phyloP scores from a whole-genome alignment of 2,329 filamentous ascomycete species.

The Cladosporium sp. region DNA sequence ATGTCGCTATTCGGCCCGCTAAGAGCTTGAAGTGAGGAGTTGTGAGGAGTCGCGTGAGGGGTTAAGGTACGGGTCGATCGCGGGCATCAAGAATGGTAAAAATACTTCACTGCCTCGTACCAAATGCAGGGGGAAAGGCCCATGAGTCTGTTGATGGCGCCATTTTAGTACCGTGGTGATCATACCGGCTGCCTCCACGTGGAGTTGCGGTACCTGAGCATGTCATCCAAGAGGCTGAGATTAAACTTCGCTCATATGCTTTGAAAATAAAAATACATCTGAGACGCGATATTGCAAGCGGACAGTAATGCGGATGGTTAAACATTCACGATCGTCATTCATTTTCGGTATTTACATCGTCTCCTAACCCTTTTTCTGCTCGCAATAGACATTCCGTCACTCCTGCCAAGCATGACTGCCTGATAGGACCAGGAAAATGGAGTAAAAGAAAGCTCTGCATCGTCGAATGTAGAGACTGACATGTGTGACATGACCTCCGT shows the following conservation, averaged over 20 bases:
- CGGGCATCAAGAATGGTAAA: not conserved
- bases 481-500: not conserved
- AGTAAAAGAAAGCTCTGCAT: not conserved
- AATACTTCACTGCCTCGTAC: not conserved
- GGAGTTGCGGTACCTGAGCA: not conserved
- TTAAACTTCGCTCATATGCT: not conserved
- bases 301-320: not conserved
- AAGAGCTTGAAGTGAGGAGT: slow-evolving; percentile 12
- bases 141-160: slow-evolving; percentile 1
- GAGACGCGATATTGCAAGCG: not conserved
- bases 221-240: not conserved
- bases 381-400: not conserved
- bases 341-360: slow-evolving; percentile 14
- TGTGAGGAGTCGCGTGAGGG: slow-evolving; percentile 12
- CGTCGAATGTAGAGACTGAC: not conserved
- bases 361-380: slow-evolving; percentile 8
- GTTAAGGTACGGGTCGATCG: slow-evolving; percentile 6
- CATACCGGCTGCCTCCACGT: slow-evolving; percentile 7
- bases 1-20: slow-evolving; percentile 12
- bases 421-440: not conserved
- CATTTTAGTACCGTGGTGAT: slow-evolving; percentile 19
- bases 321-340: slow-evolving; percentile 16
- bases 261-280: not conserved
- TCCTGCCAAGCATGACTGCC: no score
- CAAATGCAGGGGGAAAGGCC: not conserved